Evolutionary conservation across 228 moss, liverwort and hornwort species (phyloP).

Genomic region (Sphagnum fallax): DNA sequence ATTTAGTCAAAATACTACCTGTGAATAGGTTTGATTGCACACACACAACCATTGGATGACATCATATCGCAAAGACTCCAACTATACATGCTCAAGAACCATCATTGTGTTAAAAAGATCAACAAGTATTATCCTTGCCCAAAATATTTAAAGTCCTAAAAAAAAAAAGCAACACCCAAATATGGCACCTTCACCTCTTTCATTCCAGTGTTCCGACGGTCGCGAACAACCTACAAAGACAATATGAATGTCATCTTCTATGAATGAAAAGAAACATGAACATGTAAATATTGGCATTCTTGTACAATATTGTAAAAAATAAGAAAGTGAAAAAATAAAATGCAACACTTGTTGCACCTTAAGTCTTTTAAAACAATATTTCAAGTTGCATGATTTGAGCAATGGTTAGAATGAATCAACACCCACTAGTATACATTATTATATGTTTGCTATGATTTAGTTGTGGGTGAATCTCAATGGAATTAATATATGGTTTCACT

Average conservation of each 20-base stretch:
- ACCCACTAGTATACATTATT: too few species aligned
- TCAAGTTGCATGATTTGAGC: too few species aligned
- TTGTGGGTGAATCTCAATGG: too few species aligned
- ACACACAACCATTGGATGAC: constrained; percentile 98
- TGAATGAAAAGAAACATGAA: too few species aligned
- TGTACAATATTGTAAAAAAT: too few species aligned
- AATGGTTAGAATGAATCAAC: too few species aligned
- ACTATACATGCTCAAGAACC: constrained; percentile 30
- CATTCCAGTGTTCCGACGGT: constrained; percentile 88
- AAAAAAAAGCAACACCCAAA: background rate
- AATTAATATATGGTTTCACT: too few species aligned
- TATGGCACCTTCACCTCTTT: constrained; percentile 41
- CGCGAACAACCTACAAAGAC: constrained; percentile 68
- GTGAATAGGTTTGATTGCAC: constrained; percentile 81
- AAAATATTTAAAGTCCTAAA: background rate
- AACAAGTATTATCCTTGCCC: background rate
- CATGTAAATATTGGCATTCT: too few species aligned
- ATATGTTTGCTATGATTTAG: too few species aligned
- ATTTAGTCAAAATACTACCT: constrained; percentile 30
- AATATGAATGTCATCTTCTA: background rate
- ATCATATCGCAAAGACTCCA: constrained; percentile 79
- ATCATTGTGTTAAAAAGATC: background rate
- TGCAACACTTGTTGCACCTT: too few species aligned
- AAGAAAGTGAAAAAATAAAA: too few species aligned
- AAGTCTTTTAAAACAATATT: too few species aligned